Evolutionary conservation across 495 filamentous ascomycete genomes (phyloP), one percentile per base, ranked within the genome.

Genomic region (Clavariopsis aquatica): DNA sequence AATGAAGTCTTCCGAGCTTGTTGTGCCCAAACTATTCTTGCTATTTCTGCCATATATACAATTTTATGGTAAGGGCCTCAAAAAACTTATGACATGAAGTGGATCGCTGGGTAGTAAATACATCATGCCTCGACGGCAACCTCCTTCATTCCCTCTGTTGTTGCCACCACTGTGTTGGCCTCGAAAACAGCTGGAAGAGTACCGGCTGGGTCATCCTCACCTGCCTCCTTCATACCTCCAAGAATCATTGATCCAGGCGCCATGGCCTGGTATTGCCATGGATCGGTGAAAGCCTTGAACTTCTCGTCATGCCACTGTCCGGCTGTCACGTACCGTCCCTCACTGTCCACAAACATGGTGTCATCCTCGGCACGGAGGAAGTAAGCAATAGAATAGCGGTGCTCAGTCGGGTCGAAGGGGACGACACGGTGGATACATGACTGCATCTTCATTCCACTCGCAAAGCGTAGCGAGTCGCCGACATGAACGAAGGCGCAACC

Each of bases 301-400:
- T 83, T 84, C 74, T 81, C 74, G 72, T 83, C 79, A 64, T 84
- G 81, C 82, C 82, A 84, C 63, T 82, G 73, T 65, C 75, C 73
- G 52, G 82, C 80, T 19, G 79, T 79, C 28, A 81, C 72, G 58
- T 72, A 70, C 27, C 78, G 72, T 28, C 81, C 81, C 71, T 81
- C 78, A 65, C 74, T 77, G 69, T 83, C 81, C 63, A 74, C 72
- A 73, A 82, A 83, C 73, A 77, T 73, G 66, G 76, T 76, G 60
- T 79, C 80, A 69, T 83, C 77, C 73, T 83, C 79, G 47, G 81
- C 76, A 12, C 82, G 76, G 52, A 84, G 76, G 76, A 85, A 84
- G 72, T 85, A 85, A 15, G 82, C 81, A 70, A 83, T 79, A n/a
- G 76, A 80, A 76, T 83, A 83, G 57, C 82, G 79, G 73, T 82